Conservation (phyloP, 78 protist species). For the Acrasis kona region DNA sequence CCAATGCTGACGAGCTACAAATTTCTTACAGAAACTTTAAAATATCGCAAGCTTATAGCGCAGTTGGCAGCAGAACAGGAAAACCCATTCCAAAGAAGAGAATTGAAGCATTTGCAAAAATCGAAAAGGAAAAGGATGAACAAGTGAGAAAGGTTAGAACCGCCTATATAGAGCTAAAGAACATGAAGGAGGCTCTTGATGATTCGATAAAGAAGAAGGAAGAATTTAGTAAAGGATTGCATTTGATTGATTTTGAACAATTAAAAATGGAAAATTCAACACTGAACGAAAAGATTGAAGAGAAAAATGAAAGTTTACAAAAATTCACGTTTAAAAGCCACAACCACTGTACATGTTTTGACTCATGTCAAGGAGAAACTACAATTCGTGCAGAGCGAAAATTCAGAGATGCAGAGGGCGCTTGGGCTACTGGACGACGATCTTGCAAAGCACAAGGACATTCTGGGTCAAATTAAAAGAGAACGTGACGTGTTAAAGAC, state of each 20-base stretch:
- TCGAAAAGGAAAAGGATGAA: neutral
- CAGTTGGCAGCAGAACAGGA: neutral
- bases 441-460: slow-evolving; percentile 3
- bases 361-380: slow-evolving; percentile 75
- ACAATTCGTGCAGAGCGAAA: slow-evolving; percentile 34
- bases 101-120: neutral
- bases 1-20: neutral
- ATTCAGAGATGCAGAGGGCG: neutral
- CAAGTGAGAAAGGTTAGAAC: neutral
- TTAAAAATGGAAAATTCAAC: slow-evolving; percentile 78
- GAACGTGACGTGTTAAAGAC: slow-evolving; percentile 35
- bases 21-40: neutral
- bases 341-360: slow-evolving; percentile 36
- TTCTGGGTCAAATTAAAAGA: slow-evolving; percentile 25
- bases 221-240: slow-evolving; percentile 27
- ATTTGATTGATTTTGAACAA: slow-evolving; percentile 84
- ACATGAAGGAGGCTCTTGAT: neutral
- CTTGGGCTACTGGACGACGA: slow-evolving; percentile 2
- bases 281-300: slow-evolving; percentile 76
- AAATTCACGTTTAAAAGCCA: slow-evolving; percentile 59
- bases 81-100: slow-evolving; percentile 6
- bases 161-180: slow-evolving; percentile 1
- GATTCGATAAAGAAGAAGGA: slow-evolving; percentile 9
- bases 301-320: slow-evolving; percentile 62
- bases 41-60: neutral